Percentiles rank a stretch among this genome's conserved stretches.
Conservation (phyloP, 768 basidiomycete species). For the Lactifluus echinatus region DNA sequence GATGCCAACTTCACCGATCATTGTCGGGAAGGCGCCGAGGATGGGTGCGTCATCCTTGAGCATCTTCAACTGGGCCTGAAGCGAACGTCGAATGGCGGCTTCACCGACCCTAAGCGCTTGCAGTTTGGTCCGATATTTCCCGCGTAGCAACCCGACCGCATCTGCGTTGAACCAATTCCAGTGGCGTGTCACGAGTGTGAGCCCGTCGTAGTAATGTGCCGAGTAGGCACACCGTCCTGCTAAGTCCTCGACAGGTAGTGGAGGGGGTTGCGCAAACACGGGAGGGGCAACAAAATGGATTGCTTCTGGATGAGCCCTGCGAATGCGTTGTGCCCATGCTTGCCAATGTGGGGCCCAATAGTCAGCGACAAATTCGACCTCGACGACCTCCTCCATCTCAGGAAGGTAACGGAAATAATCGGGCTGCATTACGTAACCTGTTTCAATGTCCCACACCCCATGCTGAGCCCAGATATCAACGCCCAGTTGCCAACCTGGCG, state of each 20-base stretch:
- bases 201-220: constrained; percentile 89
- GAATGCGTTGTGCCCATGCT: constrained; percentile 47
- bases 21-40: constrained; percentile 68
- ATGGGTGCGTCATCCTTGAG: constrained; percentile 66
- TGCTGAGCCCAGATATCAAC: constrained; percentile 83
- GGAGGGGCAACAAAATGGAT: constrained; percentile 91
- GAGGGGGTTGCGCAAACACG: constrained; percentile 77
- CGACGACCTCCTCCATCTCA: constrained; percentile 25
- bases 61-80: constrained; percentile 77
- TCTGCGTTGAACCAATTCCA: constrained; percentile 97
- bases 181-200: constrained; percentile 86
- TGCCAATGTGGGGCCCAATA: constrained; percentile 73
- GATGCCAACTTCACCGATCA: constrained; percentile 93
- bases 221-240: constrained; percentile 66
- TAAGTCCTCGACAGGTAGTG: constrained; percentile 43
- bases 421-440: constrained; percentile 55
- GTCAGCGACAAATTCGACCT: constrained; percentile 63
- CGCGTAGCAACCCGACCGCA: constrained; percentile 83
- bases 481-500: constrained; percentile 62
- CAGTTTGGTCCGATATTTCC: constrained; percentile 60
- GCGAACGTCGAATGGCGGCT: constrained; percentile 63
- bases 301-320: constrained; percentile 63
- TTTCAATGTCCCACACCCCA: constrained; percentile 77
- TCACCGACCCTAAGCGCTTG: constrained; percentile 81
- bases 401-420: constrained; percentile 64